Percentiles rank a stretch among this genome's conserved stretches.
phyloP scores from a whole-genome alignment of 495 filamentous ascomycete genomes.

The Cetradonia linearis region DNA sequence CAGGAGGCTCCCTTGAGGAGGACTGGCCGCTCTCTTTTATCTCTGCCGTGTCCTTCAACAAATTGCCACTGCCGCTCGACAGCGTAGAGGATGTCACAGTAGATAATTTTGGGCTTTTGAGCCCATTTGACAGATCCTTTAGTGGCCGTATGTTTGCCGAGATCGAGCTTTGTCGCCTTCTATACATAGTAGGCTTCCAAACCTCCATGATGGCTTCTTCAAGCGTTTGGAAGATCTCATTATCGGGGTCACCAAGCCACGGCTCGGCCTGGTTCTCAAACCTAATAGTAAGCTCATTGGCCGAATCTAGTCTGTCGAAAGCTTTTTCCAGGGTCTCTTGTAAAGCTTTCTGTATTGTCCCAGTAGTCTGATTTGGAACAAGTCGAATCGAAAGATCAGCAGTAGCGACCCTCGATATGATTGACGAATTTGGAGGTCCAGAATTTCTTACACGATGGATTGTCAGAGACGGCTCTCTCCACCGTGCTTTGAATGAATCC shows the following conservation, averaged over 20 bases:
- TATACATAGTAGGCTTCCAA: slow-evolving; percentile 50
- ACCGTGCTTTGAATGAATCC: slow-evolving; percentile 75
- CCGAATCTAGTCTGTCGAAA: slow-evolving; percentile 61
- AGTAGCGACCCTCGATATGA: slow-evolving; percentile 78
- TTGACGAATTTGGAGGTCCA: slow-evolving; percentile 64
- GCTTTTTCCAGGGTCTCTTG: slow-evolving; percentile 56
- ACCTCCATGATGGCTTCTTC: slow-evolving; percentile 76
- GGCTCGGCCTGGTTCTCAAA: slow-evolving; percentile 91
- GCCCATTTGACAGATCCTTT: slow-evolving; percentile 29
- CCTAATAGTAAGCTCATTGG: slow-evolving; percentile 69
- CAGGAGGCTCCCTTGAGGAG: neutral
- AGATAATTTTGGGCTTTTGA: slow-evolving; percentile 32
- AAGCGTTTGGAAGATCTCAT: slow-evolving; percentile 80
- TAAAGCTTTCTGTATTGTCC: slow-evolving; percentile 57
- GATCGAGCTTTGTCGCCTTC: slow-evolving; percentile 23
- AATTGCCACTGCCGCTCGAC: slow-evolving; percentile 35
- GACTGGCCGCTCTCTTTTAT: slow-evolving; percentile 1
- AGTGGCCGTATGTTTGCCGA: slow-evolving; percentile 25
- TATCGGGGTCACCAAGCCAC: slow-evolving; percentile 88
- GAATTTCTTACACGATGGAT: slow-evolving; percentile 74
- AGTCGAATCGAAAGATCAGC: slow-evolving; percentile 83
- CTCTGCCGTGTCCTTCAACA: slow-evolving; percentile 24
- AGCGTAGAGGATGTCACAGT: slow-evolving; percentile 51
- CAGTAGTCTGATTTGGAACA: slow-evolving; percentile 81
- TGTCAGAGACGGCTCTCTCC: slow-evolving; percentile 92